Base-by-base conservation (phyloP, 2,329 filamentous ascomycete species). In the Didymella pomorum region DNA sequence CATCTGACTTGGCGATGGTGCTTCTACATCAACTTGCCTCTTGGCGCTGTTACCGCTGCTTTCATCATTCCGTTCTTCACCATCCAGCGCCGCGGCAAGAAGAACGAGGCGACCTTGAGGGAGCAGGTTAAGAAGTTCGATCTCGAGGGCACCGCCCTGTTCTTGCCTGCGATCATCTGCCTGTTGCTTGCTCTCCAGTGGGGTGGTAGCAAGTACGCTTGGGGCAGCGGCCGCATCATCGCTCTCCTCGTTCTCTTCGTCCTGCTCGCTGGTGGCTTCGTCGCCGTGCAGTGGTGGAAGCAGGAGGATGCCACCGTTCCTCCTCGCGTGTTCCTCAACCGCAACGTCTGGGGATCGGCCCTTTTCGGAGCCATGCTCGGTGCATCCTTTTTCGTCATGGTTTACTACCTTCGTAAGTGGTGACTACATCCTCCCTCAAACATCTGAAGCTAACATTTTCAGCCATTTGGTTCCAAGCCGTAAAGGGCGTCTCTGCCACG, bases 101-200 rank as follows among this genome's bases (percentile, higher is more conserved):
- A 78, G 49, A 60, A 66, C 9, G 63, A 70, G n/a, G 61, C 62
- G 12, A 75, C 75, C 25, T 78, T 69, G 66, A 77, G 68, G 54
- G 66, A 74, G 35, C 78, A 79, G 58, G 35, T 82, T 21, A 61
- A 74, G 60, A 78, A 81, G 59, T 80, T 83, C 61, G 81, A 84
- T 64, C 68, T 81, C n/a, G 67, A 74, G 35, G 82, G 81, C 10
- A 80, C 76, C 2, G 61, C 74, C 16, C 49, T 80, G 25, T 77
- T 83, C 64, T 62, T 83, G 28, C 80, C 80, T 1, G 79, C 77
- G 61, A 78, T 82, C 59, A 74, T 83, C 55, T 82, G 79, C 65
- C 68, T 83, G 35, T 71, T 83, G 10, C 76, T 83, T 31, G 82
- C 82, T 39, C 75, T 84, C 6, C 80, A 83, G 54, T 83, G 81